Evolutionary conservation across 371 early-diverging fungal species (phyloP).

Genomic region (Rhizomucor pusillus): DNA sequence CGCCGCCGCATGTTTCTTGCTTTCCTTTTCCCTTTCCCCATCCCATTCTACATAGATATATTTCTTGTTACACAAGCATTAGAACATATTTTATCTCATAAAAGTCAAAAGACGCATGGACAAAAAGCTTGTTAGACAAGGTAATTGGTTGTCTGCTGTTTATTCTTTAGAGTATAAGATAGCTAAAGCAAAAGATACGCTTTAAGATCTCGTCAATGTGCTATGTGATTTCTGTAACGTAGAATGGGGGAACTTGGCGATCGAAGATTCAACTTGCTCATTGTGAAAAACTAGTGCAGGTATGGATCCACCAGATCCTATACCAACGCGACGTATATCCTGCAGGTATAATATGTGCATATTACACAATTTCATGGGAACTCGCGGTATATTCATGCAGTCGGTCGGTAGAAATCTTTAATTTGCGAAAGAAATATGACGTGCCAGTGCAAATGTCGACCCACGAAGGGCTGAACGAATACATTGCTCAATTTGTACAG

Average conservation of each 20-base stretch:
- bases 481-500: constrained; percentile 45
- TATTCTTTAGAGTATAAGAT: too few relatives aligned
- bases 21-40: neutral
- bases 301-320: constrained; percentile 57
- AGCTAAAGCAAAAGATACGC: too few relatives aligned
- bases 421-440: constrained; percentile 44
- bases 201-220: constrained; percentile 10
- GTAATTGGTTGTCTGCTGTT: too few relatives aligned
- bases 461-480: constrained; percentile 41
- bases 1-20: neutral
- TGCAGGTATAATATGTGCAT: constrained; percentile 30
- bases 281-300: constrained; percentile 33
- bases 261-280: neutral
- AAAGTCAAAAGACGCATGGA: too few relatives aligned
- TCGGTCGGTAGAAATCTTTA: constrained; percentile 33
- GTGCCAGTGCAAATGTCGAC: constrained; percentile 48
- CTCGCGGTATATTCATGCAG: too few relatives aligned
- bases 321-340: constrained; percentile 54
- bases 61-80: neutral
- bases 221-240: constrained; percentile 27
- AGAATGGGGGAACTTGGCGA: neutral
- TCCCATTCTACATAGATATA: neutral
- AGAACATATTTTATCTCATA: too few relatives aligned
- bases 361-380: too few relatives aligned
- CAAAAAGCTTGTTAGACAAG: too few relatives aligned